Conservation (phyloP, 805 yeast species). For the Suhomyces canberraensis region DNA sequence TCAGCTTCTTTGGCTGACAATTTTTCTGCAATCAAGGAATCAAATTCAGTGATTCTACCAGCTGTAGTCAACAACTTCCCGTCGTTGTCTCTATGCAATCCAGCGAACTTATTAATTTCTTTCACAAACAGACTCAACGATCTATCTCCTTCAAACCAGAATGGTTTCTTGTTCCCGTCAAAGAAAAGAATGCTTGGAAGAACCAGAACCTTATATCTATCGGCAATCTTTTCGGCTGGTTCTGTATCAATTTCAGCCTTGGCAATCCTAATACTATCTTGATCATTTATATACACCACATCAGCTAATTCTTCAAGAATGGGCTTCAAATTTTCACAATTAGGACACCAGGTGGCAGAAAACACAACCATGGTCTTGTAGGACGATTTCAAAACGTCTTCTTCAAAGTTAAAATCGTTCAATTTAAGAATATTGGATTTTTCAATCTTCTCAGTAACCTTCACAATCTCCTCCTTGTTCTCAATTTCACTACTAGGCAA, state of each 20-base stretch:
- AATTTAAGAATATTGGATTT: conserved; percentile 18
- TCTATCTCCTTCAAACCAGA: conserved; percentile 23
- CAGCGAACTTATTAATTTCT: conserved; percentile 26
- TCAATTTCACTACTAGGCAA: conserved; percentile 5
- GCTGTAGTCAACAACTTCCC: conserved; percentile 31
- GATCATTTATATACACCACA: conserved; percentile 41
- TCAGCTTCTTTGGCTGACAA: conserved; percentile 19
- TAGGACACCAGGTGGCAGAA: conserved; percentile 60
- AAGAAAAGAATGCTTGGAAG: conserved; percentile 59
- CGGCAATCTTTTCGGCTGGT: conserved; percentile 40
- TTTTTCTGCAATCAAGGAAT: background rate
- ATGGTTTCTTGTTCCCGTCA: conserved; percentile 27
- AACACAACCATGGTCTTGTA: conserved; percentile 45
- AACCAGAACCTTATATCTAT: conserved; percentile 38
- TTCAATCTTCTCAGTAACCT: conserved; percentile 16
- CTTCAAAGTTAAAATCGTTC: conserved; percentile 43
- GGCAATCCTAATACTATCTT: conserved; percentile 30
- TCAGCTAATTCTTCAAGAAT: conserved; percentile 48
- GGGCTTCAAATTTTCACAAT: conserved; percentile 54
- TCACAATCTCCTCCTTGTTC: conserved; percentile 11
- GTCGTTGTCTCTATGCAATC: conserved; percentile 27
- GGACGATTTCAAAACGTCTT: conserved; percentile 31
- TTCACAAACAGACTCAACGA: conserved; percentile 19
- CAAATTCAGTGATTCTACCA: conserved; percentile 23
- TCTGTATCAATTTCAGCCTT: conserved; percentile 42